Conservation (phyloP, 306 rosid genomes). For the Cucurbita argyrosperma region DNA sequence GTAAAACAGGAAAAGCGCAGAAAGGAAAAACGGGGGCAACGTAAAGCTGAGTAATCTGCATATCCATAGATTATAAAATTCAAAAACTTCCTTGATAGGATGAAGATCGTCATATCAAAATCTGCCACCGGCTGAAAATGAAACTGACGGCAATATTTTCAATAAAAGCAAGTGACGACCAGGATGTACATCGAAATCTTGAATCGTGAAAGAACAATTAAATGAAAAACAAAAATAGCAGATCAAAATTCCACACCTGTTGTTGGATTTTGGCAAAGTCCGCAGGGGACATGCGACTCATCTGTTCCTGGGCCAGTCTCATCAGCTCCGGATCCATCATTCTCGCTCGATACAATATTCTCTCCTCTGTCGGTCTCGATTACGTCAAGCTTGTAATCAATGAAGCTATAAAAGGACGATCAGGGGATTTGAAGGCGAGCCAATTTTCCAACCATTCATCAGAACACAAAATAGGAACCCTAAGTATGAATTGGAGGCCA, state of each 20-base stretch:
- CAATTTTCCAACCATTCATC: background rate
- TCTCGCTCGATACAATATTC: slow-evolving; percentile 23
- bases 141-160: too few species aligned
- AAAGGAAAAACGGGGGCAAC: too few species aligned
- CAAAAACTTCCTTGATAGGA: too few species aligned
- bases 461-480: background rate
- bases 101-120: too few species aligned
- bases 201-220: background rate
- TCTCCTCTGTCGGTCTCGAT: background rate
- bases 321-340: slow-evolving; percentile 96
- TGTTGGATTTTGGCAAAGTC: slow-evolving; percentile 86
- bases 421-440: background rate
- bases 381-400: background rate
- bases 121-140: too few species aligned
- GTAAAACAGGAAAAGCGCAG: too few species aligned
- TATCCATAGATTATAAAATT: too few species aligned
- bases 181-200: too few species aligned
- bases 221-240: background rate
- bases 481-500: slow-evolving; percentile 20
- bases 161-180: too few species aligned
- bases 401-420: background rate
- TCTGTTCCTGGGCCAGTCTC: slow-evolving; percentile 83
- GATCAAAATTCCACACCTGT: slow-evolving; percentile 27
- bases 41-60: too few species aligned
- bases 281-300: slow-evolving; percentile 94